Evolutionary conservation across 441 rosid species (phyloP), one percentile per base, ranked within the genome.

Genomic region (Adansonia gregorii): DNA sequence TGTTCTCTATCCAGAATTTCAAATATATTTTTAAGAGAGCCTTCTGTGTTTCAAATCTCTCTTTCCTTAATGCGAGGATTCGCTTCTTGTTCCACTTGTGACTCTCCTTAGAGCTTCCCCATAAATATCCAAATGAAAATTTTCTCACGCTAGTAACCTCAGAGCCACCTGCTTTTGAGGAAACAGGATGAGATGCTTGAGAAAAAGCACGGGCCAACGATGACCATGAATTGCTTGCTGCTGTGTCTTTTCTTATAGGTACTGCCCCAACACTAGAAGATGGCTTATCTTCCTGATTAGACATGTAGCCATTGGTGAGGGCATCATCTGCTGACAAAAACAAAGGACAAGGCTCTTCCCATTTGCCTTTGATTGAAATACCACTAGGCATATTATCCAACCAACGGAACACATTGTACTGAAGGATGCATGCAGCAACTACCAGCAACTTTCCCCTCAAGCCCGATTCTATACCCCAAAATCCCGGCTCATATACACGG

Each of bases 291-390:
- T 85, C 97, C 77, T 87, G 93, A 73, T 81, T 83, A 76, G 83
- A 79, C 82, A 67, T 65, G 67, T 87, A 81, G 74, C 72, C 86
- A 90, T 86, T 82, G 67, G 76, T 77, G 68, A 72, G 73, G 70
- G 80, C 76, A 79, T 90, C 94, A 82, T 93, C 94, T 54, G 88
- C 79, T 45, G 97, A 87, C 81, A 92, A 91, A 88, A 97, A 97
- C 65, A 97, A 81, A 55, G 99, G 95, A 82, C 98, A 94, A 78
- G 95, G 98, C 83, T 97, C 99, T 84, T 93, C 94, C 87, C 95
- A 86, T 84, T 86, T 92, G 80, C 89, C 94, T 80, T 79, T 85
- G 80, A 85, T 84, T 49, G 73, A 61, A 73, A 80, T 66, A 71
- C 73, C 75, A 83, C 80, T 82, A 56, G 95, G 92, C 84, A 90